A percentile compares a stretch with the other conserved stretches of the same genome.
Evolutionary conservation across 257 asterid species (phyloP).

Genomic region (Solanum paucissectum): DNA sequence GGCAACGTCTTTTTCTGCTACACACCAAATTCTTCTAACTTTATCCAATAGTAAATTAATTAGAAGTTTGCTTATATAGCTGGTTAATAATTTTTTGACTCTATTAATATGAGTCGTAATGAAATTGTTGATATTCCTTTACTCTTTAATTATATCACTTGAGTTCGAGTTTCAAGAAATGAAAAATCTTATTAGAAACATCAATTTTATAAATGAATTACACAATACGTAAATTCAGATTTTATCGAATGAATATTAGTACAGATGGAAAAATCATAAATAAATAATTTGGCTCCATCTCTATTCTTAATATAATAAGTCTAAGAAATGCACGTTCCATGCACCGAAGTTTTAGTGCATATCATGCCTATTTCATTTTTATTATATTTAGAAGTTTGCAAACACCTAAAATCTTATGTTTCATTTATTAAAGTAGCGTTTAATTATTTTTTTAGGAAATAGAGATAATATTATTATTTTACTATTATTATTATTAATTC

Average conservation of each 20-base stretch:
- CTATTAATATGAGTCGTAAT: not conserved
- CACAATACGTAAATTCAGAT: not conserved
- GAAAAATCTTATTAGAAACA: rapidly evolving
- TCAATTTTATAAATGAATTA: rapidly evolving
- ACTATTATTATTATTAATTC: not conserved
- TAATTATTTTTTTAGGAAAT: not conserved
- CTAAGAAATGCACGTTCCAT: not conserved
- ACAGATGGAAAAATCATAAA: not conserved
- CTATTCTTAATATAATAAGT: not conserved
- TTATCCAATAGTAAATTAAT: not conserved
- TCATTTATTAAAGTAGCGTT: not conserved
- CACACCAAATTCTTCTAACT: not conserved
- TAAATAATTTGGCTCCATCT: not conserved
- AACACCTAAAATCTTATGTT: not conserved
- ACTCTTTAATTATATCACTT: not conserved
- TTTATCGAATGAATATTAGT: not conserved
- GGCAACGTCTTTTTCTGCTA: not conserved
- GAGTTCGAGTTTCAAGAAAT: not conserved
- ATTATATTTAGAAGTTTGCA: not conserved
- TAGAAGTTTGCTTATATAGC: not conserved
- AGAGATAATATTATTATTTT: not conserved
- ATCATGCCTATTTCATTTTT: not conserved
- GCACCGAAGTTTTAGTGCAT: not conserved
- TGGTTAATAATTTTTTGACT: not conserved
- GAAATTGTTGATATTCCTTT: not conserved